Evolutionary conservation across 2,329 filamentous ascomycete species (phyloP).

Genomic region (Tolypocladium tundrense): DNA sequence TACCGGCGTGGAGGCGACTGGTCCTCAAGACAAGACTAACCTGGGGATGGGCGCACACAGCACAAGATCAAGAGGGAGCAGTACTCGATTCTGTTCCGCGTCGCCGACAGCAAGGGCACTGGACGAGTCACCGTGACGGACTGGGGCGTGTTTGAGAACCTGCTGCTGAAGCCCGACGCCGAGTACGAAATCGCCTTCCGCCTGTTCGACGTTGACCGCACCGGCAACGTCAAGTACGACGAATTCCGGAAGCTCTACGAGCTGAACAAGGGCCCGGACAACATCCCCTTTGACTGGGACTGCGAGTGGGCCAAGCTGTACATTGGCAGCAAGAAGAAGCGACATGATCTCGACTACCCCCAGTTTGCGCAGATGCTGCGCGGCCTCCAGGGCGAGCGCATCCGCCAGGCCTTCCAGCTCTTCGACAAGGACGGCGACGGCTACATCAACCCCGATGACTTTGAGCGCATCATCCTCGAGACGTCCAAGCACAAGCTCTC

Average conservation of each 20-base stretch:
- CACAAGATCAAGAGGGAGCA: constrained; percentile 97
- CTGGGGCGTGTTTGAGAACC: constrained; percentile 89
- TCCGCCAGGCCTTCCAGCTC: constrained; percentile 86
- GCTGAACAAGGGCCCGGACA: constrained; percentile 74
- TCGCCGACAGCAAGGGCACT: constrained; percentile 69
- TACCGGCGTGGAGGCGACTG: neutral
- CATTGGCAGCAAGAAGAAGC: constrained; percentile 75
- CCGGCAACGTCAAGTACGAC: constrained; percentile 80
- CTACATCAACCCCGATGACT: constrained; percentile 91
- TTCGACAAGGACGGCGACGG: constrained; percentile 89
- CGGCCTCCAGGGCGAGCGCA: constrained; percentile 88
- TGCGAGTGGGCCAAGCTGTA: constrained; percentile 95
- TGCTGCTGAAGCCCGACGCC: constrained; percentile 87
- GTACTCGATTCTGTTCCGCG: constrained; percentile 84
- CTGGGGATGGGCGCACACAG: constrained; percentile 32
- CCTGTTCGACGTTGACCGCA: constrained; percentile 80
- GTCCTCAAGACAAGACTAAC: neutral
- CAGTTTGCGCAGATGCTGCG: constrained; percentile 98
- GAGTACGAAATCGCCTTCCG: constrained; percentile 99
- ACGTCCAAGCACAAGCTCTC: constrained; percentile 94
- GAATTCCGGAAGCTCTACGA: constrained; percentile 79
- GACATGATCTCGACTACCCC: constrained; percentile 86
- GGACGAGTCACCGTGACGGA: constrained; percentile 73
- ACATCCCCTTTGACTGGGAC: constrained; percentile 92
- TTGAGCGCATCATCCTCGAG: constrained; percentile 91